Evolutionary conservation across 345 rosid species (phyloP).

Genomic region (Combretum micranthum): DNA sequence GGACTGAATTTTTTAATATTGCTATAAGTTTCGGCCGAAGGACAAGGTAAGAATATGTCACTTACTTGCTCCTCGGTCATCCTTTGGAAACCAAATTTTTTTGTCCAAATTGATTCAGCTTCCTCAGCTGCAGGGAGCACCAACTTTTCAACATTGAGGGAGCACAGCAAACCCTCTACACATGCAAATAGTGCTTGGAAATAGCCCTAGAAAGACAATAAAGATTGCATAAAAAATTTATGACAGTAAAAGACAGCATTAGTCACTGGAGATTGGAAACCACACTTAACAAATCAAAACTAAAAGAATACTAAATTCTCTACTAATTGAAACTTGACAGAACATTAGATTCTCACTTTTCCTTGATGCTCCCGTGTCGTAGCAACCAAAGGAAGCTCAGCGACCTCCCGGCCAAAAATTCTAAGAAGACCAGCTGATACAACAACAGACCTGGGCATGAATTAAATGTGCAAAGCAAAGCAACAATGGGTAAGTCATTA

Average conservation of each 20-base stretch:
- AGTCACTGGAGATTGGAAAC: background rate
- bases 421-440: constrained; percentile 96
- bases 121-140: constrained; percentile 98
- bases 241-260: background rate
- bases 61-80: constrained; percentile 73
- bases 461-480: background rate
- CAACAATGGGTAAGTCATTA: background rate
- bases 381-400: constrained; percentile 97
- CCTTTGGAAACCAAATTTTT: constrained; percentile 74
- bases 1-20: background rate
- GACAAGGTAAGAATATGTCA: background rate
- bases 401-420: constrained; percentile 82
- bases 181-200: constrained; percentile 84
- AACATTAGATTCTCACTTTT: constrained; percentile 36
- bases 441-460: constrained; percentile 54
- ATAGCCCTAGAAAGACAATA: constrained; percentile 51
- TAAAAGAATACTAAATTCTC: background rate
- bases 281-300: too few species aligned
- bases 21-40: background rate
- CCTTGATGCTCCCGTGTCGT: constrained; percentile 88
- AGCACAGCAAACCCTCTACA: constrained; percentile 67
- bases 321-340: background rate
- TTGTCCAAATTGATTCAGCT: constrained; percentile 93
- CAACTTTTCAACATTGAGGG: constrained; percentile 69
- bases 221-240: background rate